Percentiles rank a stretch among this genome's conserved stretches.
Evolutionary conservation across 2,329 filamentous ascomycete species (phyloP).

Genomic region (Bretziella fagacearum): DNA sequence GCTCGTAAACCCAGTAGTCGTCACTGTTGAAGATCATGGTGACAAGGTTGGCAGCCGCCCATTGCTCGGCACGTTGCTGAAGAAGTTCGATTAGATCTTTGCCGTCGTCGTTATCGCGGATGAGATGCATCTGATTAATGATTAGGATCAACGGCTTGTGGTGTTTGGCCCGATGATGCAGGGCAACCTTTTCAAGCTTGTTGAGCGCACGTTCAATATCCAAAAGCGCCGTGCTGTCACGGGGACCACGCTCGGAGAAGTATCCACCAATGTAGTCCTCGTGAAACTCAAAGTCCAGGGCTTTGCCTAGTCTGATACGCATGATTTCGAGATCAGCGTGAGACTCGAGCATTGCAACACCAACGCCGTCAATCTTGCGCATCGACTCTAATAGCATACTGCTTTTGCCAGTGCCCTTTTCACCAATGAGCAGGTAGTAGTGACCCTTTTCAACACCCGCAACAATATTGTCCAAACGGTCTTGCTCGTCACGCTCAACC

Average conservation of each 20-base stretch:
- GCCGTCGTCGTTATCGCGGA: conserved; percentile 85
- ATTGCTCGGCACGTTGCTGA: conserved; percentile 89
- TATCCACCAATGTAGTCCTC: conserved; percentile 96
- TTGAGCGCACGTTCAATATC: conserved; percentile 96
- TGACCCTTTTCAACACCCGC: conserved; percentile 56
- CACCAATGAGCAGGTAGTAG: conserved; percentile 82
- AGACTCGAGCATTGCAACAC: conserved; percentile 88
- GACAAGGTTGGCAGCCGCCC: conserved; percentile 81
- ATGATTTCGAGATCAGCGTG: conserved; percentile 94
- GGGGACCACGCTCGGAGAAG: conserved; percentile 82
- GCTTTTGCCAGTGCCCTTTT: conserved; percentile 93
- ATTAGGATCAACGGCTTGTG: conserved; percentile 71
- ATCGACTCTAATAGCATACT: conserved; percentile 93
- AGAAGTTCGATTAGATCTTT: conserved; percentile 83
- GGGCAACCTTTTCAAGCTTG: conserved; percentile 89
- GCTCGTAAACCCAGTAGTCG: conserved; percentile 97
- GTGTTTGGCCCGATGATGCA: conserved; percentile 45
- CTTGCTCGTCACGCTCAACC: conserved; percentile 72
- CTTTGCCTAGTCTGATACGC: conserved; percentile 78
- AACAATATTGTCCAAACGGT: conserved; percentile 66
- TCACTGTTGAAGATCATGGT: conserved; percentile 92
- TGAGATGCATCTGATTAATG: conserved; percentile 81
- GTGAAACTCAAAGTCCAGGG: conserved; percentile 89
- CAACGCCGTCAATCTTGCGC: conserved; percentile 77
- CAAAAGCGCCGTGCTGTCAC: conserved; percentile 78